Evolutionary conservation across 202 grass and related monocot genomes (phyloP).

Genomic region (Elaeis oleifera): DNA sequence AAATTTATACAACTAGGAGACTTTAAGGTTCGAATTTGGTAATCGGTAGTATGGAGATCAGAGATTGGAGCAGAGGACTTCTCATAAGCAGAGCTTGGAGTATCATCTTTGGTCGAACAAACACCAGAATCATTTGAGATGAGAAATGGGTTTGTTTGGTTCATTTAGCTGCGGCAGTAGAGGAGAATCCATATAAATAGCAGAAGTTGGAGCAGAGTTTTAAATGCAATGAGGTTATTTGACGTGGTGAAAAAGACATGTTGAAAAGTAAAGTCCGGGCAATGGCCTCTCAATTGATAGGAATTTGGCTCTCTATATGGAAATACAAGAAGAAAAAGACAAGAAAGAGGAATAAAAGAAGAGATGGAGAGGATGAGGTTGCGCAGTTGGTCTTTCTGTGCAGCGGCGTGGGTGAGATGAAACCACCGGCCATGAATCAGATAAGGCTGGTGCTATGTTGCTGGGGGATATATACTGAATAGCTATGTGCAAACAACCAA

Average conservation of each 20-base stretch:
- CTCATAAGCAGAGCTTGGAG: too few relatives aligned
- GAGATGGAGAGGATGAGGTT: neutral
- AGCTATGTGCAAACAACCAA: too few relatives aligned
- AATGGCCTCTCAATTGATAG: neutral
- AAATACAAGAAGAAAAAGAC: conserved; percentile 1
- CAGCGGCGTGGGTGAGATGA: neutral
- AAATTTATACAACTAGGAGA: too few relatives aligned
- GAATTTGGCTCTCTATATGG: neutral
- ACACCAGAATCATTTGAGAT: too few relatives aligned
- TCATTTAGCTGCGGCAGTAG: neutral
- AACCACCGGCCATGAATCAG: neutral
- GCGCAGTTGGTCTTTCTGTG: neutral
- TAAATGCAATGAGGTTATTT: conserved; percentile 1
- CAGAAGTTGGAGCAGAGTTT: conserved; percentile 11
- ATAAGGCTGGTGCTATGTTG: neutral
- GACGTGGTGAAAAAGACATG: conserved; percentile 11
- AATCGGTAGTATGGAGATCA: too few relatives aligned
- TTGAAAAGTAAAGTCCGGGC: neutral
- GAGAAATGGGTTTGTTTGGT: too few relatives aligned
- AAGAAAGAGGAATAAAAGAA: conserved; percentile 11
- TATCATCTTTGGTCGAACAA: too few relatives aligned
- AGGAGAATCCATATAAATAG: conserved; percentile 27
- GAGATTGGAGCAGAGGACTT: too few relatives aligned
- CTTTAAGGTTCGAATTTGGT: too few relatives aligned
- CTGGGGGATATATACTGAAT: neutral